Conservation (phyloP, 441 rosid genomes). For the Croton setiger region DNA sequence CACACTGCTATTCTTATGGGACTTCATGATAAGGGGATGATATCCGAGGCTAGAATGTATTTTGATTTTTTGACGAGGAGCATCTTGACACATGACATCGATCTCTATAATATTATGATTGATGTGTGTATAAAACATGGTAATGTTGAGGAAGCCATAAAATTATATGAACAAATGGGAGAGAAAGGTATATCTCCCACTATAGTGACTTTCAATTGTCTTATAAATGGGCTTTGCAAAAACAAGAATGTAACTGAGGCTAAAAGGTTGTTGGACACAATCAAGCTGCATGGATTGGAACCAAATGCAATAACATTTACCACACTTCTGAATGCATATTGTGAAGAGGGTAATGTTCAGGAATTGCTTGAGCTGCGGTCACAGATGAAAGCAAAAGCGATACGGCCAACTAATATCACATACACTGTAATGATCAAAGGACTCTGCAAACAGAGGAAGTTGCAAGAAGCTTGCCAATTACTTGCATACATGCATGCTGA, state of each 20-base stretch:
- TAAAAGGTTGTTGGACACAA: slow-evolving; percentile 41
- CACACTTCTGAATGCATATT: slow-evolving; percentile 66
- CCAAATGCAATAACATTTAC: slow-evolving; percentile 68
- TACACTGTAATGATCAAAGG: slow-evolving; percentile 68
- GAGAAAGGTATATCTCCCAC: slow-evolving; percentile 53
- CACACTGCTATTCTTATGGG: slow-evolving; percentile 50
- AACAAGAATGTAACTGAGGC: slow-evolving; percentile 43
- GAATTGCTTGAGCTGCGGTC: slow-evolving; percentile 36
- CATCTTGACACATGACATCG: slow-evolving; percentile 35
- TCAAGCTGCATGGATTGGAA: slow-evolving; percentile 46
- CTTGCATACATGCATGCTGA: slow-evolving; percentile 47
- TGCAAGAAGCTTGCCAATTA: slow-evolving; percentile 45
- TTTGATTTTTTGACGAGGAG: slow-evolving; percentile 43
- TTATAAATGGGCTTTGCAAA: slow-evolving; percentile 67
- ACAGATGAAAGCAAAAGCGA: slow-evolving; percentile 47
- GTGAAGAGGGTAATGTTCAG: slow-evolving; percentile 40
- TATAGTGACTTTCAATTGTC: slow-evolving; percentile 65
- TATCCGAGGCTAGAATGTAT: slow-evolving; percentile 49
- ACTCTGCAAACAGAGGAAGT: slow-evolving; percentile 51
- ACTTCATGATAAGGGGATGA: slow-evolving; percentile 49
- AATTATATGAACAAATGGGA: slow-evolving; percentile 34
- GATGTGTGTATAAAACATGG: slow-evolving; percentile 60
- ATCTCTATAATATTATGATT: slow-evolving; percentile 65
- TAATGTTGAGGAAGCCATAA: slow-evolving; percentile 43
- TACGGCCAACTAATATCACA: slow-evolving; percentile 50